These are phyloP conservation scores for Tylopilus sp. DNA, from an alignment of 1,284 basidiomycete genomes.

Conservation along the genomic window DNA sequence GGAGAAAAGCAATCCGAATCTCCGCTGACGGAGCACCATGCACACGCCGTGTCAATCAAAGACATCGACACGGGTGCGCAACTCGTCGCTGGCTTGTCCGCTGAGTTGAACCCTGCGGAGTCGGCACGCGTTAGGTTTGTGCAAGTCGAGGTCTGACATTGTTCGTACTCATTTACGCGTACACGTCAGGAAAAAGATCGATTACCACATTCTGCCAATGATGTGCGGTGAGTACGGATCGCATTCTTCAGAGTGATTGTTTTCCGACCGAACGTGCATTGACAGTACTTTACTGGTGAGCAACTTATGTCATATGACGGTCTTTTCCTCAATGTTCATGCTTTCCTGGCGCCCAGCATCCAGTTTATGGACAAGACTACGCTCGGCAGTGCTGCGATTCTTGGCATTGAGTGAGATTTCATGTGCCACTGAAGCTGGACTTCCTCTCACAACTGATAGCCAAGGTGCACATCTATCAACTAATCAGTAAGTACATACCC, in stretches of 20 bases:
- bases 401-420: conserved; percentile 66
- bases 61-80: conserved; percentile 70
- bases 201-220: conserved; percentile 71
- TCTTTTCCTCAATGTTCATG: neutral
- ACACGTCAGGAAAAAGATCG: conserved; percentile 68
- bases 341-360: conserved; percentile 53
- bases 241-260: too few relatives aligned
- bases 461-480: conserved; percentile 62
- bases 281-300: conserved; percentile 68
- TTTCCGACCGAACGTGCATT: neutral
- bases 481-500: conserved; percentile 62
- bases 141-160: too few relatives aligned
- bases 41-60: conserved; percentile 41
- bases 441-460: conserved; percentile 43
- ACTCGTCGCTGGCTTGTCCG: conserved; percentile 57
- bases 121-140: conserved; percentile 63
- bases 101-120: conserved; percentile 62
- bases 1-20: conserved; percentile 23
- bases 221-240: conserved; percentile 71
- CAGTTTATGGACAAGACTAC: conserved; percentile 83
- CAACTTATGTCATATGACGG: neutral
- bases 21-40: conserved; percentile 22
- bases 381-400: conserved; percentile 71
- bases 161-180: conserved; percentile 1
- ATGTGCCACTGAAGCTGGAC: neutral